These are phyloP conservation scores for Populus hybrid DNA, from an alignment of 441 rosid genomes.

Conservation along the genomic window DNA sequence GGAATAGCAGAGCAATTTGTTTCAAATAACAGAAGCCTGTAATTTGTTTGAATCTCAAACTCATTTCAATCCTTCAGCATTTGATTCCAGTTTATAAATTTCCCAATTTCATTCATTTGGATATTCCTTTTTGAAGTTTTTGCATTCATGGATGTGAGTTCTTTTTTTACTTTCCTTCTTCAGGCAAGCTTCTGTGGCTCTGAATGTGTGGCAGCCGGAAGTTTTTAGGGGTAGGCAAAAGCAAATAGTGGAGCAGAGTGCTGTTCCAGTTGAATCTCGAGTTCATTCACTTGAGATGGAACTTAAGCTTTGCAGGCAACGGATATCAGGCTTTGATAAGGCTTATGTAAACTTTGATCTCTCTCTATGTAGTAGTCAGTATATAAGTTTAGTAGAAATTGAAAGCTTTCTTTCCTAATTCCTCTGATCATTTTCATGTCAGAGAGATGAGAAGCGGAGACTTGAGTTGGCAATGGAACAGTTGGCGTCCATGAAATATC, in stretches of 20 bases:
- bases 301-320: slow-evolving; percentile 69
- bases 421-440: slow-evolving; percentile 13
- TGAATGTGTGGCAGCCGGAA: slow-evolving; percentile 93
- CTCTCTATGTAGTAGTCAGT: neutral
- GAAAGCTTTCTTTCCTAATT: neutral
- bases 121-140: neutral
- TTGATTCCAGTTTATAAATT: neutral
- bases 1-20: neutral
- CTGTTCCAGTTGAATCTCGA: slow-evolving; percentile 61
- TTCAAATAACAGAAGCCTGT: neutral
- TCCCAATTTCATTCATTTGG: neutral
- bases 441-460: slow-evolving; percentile 57
- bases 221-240: slow-evolving; percentile 61
- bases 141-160: neutral
- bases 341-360: slow-evolving; percentile 50
- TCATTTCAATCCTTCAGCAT: neutral
- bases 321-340: slow-evolving; percentile 46
- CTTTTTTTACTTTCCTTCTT: slow-evolving; percentile 1
- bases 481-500: slow-evolving; percentile 63
- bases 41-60: neutral
- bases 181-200: slow-evolving; percentile 89
- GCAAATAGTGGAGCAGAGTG: slow-evolving; percentile 71
- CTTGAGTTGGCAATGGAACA: slow-evolving; percentile 51
- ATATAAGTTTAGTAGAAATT: neutral
- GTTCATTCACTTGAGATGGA: slow-evolving; percentile 72